Percentiles rank a stretch among this genome's conserved stretches.
These are phyloP conservation scores for Citropsis articulata DNA, from an alignment of 345 rosid genomes.

Conservation along the genomic window DNA sequence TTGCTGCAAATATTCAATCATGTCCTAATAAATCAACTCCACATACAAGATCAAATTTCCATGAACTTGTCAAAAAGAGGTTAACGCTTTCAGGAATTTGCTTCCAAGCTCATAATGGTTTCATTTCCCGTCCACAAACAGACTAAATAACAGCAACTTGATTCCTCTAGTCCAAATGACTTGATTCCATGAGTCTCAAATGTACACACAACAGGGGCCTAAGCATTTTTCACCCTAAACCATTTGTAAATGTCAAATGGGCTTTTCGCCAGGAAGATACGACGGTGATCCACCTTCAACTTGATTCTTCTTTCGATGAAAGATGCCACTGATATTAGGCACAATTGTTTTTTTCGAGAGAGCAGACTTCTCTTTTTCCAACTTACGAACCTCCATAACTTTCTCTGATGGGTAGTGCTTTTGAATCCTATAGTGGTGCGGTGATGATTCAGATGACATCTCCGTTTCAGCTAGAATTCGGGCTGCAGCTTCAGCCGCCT, in stretches of 20 bases:
- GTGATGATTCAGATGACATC: constrained; percentile 59
- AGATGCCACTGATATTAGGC: constrained; percentile 68
- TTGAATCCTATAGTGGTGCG: constrained; percentile 48
- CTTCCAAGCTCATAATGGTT: constrained; percentile 17
- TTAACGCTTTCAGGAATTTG: constrained; percentile 9
- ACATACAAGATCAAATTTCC: constrained; percentile 15
- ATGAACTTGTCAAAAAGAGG: background rate
- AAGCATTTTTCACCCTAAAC: constrained; percentile 23
- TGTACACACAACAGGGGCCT: constrained; percentile 28
- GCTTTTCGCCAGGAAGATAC: constrained; percentile 68
- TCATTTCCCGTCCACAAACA: constrained; percentile 15
- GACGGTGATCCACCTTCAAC: constrained; percentile 85
- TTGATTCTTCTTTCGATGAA: constrained; percentile 77
- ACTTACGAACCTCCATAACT: constrained; percentile 34
- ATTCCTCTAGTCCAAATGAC: constrained; percentile 10
- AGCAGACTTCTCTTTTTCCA: constrained; percentile 58
- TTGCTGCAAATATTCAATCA: constrained; percentile 15
- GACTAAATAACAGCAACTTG: constrained; percentile 13
- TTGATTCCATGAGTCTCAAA: constrained; percentile 22
- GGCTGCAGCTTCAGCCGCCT: constrained; percentile 76
- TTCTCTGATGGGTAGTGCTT: constrained; percentile 47
- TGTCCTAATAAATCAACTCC: constrained; percentile 15
- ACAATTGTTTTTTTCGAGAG: constrained; percentile 59
- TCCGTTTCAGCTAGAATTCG: constrained; percentile 72
- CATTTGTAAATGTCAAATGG: constrained; percentile 40